These are phyloP conservation scores for Amanita jacksonii DNA, from an alignment of 768 basidiomycete species.

Conservation along the genomic window DNA sequence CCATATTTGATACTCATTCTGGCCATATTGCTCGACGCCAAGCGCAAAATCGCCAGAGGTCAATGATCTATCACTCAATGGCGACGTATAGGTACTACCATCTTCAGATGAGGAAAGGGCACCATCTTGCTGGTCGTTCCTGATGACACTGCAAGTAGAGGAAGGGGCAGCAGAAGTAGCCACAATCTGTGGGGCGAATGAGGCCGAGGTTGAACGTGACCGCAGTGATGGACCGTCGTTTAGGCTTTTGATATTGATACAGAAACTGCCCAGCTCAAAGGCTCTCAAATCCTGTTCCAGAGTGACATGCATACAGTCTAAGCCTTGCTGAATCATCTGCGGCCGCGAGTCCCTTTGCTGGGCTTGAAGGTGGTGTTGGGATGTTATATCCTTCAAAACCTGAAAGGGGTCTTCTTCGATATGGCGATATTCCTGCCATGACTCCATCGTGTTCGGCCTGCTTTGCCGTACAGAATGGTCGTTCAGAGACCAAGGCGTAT, in stretches of 20 bases:
- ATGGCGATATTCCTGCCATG: background rate
- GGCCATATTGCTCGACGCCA: background rate
- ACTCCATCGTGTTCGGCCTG: constrained; percentile 1
- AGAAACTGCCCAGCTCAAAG: constrained; percentile 12
- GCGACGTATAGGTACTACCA: background rate
- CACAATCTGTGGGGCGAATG: background rate
- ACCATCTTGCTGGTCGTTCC: background rate
- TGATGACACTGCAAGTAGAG: background rate
- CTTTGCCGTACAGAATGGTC: background rate
- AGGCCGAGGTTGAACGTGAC: background rate
- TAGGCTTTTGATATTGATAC: constrained; percentile 1
- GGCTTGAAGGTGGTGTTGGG: constrained; percentile 6
- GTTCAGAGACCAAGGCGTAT: constrained; percentile 8
- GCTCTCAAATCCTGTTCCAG: constrained; percentile 48
- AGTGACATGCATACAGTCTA: constrained; percentile 33
- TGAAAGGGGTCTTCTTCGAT: constrained; percentile 8
- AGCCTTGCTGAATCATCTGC: constrained; percentile 1
- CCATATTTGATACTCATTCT: background rate
- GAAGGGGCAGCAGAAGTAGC: background rate
- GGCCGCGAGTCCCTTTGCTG: no score
- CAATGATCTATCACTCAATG: background rate
- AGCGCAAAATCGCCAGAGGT: background rate
- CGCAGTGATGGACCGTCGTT: constrained; percentile 1
- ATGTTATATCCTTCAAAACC: background rate
- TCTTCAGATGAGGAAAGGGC: background rate